Conservation (phyloP, 2,329 filamentous ascomycete genomes). For the Ascochyta pisi region DNA sequence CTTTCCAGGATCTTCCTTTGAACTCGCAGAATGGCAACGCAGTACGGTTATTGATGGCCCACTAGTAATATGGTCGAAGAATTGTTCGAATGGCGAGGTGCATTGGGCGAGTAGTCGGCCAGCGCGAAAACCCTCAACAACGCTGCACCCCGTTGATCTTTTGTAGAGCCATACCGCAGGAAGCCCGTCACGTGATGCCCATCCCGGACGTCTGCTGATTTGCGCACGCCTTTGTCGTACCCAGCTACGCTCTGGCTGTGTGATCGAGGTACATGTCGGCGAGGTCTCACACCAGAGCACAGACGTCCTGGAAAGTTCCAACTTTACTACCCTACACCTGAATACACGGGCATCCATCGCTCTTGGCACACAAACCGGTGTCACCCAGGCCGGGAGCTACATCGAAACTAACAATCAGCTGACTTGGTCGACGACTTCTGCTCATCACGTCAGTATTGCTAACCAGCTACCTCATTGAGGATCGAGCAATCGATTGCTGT, state of each 20-base stretch:
- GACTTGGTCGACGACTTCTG: too few relatives aligned
- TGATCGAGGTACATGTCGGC: slow-evolving; percentile 2
- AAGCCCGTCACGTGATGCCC: not conserved
- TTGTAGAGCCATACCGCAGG: not conserved
- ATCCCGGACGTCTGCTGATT: not conserved
- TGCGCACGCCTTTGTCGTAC: not conserved
- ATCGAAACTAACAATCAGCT: too few relatives aligned
- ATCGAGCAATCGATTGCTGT: too few relatives aligned
- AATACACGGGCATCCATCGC: not conserved
- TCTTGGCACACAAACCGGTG: not conserved
- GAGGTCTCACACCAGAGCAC: slow-evolving; percentile 3
- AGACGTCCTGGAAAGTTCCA: not conserved
- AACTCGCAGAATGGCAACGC: not conserved
- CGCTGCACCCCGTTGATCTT: not conserved
- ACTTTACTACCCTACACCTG: not conserved
- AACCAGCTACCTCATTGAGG: too few relatives aligned
- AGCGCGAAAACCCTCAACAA: slow-evolving; percentile 11
- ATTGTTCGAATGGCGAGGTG: slow-evolving; percentile 1
- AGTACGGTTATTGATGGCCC: not conserved
- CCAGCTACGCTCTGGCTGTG: not conserved
- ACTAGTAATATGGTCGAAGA: not conserved
- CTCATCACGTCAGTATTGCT: too few relatives aligned
- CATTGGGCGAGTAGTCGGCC: slow-evolving; percentile 11
- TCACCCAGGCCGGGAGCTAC: too few relatives aligned
- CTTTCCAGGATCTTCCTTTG: slow-evolving; percentile 7